Conservation (phyloP, 441 rosid species). For the Croton laevigatus region DNA sequence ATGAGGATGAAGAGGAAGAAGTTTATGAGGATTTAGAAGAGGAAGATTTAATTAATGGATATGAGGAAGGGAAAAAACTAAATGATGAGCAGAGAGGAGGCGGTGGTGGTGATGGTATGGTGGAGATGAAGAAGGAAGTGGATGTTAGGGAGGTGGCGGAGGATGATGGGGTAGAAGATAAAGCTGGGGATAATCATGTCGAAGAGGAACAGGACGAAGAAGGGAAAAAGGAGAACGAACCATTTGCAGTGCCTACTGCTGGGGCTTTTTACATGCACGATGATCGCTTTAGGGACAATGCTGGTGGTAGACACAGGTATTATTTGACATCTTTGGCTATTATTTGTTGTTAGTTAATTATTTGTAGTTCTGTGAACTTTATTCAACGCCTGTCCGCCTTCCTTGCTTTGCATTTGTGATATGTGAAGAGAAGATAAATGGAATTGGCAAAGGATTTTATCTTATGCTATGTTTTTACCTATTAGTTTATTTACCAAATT, state of each 20-base stretch:
- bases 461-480: too few relatives aligned
- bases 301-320: conserved; percentile 60
- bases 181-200: conserved; percentile 25
- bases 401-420: not conserved
- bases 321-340: not conserved
- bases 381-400: too few relatives aligned
- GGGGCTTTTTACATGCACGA: conserved; percentile 99
- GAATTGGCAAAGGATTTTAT: not conserved
- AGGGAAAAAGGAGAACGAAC: conserved; percentile 69
- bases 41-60: conserved; percentile 29
- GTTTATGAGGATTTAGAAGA: conserved; percentile 34
- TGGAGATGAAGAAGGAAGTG: conserved; percentile 27
- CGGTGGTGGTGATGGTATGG: conserved; percentile 27
- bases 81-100: conserved; percentile 27
- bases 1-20: conserved; percentile 44
- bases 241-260: conserved; percentile 90
- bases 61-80: conserved; percentile 19
- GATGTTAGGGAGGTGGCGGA: conserved; percentile 14
- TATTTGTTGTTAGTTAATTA: not conserved
- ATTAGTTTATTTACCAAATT: not conserved
- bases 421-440: not conserved
- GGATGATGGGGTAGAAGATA: conserved; percentile 20
- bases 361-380: conserved; percentile 6
- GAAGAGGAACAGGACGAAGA: conserved; percentile 36
- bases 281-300: conserved; percentile 78